A percentile compares a stretch with the other conserved stretches of the same genome.
phyloP scores from a whole-genome alignment of 2,329 filamentous ascomycete species.

The Colletotrichum higginsianum region DNA sequence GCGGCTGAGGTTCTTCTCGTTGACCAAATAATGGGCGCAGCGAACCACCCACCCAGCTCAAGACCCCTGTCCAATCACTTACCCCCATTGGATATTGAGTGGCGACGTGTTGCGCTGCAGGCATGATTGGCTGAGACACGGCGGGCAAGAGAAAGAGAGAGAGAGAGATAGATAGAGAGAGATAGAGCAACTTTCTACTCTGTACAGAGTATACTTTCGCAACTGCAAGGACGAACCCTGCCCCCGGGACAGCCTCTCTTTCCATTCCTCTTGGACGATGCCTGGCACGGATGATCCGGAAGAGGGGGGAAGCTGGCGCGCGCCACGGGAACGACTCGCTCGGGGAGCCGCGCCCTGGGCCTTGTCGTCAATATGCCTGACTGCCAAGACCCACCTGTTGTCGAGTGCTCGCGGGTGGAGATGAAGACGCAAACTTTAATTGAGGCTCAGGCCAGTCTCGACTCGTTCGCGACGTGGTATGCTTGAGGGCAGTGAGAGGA shows the following conservation, averaged over 20 bases:
- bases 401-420: slow-evolving; percentile 18
- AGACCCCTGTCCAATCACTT: slow-evolving; percentile 14
- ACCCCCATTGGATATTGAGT: not conserved
- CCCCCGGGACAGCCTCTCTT: not conserved
- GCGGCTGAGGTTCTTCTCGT: not conserved
- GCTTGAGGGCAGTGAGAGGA: slow-evolving; percentile 6
- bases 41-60: not conserved
- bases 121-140: slow-evolving; percentile 19
- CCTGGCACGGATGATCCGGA: slow-evolving; percentile 41
- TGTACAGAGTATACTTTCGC: not conserved
- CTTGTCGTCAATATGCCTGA: not conserved
- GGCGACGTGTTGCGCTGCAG: slow-evolving; percentile 12
- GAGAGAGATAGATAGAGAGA: no score
- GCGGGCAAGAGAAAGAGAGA: not conserved
- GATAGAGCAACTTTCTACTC: not conserved
- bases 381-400: not conserved
- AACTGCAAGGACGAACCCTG: slow-evolving; percentile 32
- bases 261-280: slow-evolving; percentile 4
- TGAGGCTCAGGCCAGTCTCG: slow-evolving; percentile 31
- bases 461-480: slow-evolving; percentile 31
- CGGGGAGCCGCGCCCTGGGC: slow-evolving; percentile 22
- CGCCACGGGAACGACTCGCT: slow-evolving; percentile 34
- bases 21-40: not conserved
- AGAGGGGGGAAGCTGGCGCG: slow-evolving; percentile 25
- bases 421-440: slow-evolving; percentile 37